Evolutionary conservation across 495 filamentous ascomycete species (phyloP).

Genomic region (Neurospora sp.): DNA sequence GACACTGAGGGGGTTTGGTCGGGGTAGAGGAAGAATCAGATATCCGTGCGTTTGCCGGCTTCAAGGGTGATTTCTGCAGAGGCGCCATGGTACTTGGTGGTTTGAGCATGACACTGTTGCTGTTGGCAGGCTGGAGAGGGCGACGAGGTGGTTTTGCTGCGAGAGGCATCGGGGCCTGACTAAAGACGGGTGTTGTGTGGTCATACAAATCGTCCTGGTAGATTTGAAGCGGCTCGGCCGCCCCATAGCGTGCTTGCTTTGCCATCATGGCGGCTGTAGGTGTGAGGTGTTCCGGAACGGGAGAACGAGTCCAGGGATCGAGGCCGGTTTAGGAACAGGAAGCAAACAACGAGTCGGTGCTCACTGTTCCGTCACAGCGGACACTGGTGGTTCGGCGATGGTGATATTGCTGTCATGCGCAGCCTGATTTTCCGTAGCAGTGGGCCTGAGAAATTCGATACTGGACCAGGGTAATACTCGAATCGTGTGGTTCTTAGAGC

Average conservation of each 20-base stretch:
- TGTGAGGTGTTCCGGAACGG: neutral
- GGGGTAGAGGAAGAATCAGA: constrained; percentile 32
- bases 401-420: neutral
- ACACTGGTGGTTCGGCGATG: neutral
- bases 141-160: constrained; percentile 34
- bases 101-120: constrained; percentile 42
- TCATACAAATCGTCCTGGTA: constrained; percentile 51
- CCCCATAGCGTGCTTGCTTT: constrained; percentile 49
- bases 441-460: neutral
- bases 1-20: constrained; percentile 32
- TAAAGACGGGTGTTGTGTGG: constrained; percentile 33
- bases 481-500: neutral
- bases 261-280: constrained; percentile 22
- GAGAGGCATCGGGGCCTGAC: constrained; percentile 43
- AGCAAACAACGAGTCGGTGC: neutral
- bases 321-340: neutral
- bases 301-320: neutral
- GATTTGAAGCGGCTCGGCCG: constrained; percentile 49
- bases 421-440: neutral
- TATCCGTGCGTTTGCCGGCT: constrained; percentile 26
- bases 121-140: constrained; percentile 40
- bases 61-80: constrained; percentile 50
- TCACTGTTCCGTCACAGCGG: neutral
- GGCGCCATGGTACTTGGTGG: constrained; percentile 34
- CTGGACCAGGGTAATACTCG: neutral